Evolutionary conservation across 345 rosid genomes (phyloP).

Genomic region (Anastatica hierochuntica): DNA sequence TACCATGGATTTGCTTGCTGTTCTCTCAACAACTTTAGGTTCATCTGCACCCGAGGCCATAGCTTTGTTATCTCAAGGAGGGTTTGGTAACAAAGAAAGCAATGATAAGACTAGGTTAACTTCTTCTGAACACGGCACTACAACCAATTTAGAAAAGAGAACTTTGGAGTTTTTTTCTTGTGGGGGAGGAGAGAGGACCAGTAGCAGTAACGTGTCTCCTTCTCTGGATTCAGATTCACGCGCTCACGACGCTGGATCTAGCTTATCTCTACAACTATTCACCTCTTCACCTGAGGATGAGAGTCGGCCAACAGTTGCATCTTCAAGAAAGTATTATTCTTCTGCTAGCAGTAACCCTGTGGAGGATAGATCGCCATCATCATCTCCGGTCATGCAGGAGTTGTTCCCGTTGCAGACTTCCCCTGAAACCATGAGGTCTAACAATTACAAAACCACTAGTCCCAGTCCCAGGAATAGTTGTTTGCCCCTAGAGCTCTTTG

Average conservation of each 20-base stretch:
- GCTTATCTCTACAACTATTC: constrained; percentile 63
- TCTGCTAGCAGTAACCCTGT: constrained; percentile 82
- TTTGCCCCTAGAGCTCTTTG: constrained; percentile 65
- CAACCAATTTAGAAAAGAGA: constrained; percentile 33
- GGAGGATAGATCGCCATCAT: constrained; percentile 63
- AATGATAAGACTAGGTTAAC: constrained; percentile 36
- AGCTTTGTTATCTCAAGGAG: constrained; percentile 45
- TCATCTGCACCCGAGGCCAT: constrained; percentile 50
- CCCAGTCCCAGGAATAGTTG: constrained; percentile 28
- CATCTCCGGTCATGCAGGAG: constrained; percentile 64
- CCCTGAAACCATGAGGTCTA: constrained; percentile 37
- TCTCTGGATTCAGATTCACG: constrained; percentile 62
- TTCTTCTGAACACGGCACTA: constrained; percentile 25
- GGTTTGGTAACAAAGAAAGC: constrained; percentile 46
- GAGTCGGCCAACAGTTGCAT: constrained; percentile 52
- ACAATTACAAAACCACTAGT: constrained; percentile 31
- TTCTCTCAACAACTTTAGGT: constrained; percentile 55
- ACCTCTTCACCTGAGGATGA: constrained; percentile 58
- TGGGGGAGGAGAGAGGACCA: constrained; percentile 49
- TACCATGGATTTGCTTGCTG: constrained; percentile 62
- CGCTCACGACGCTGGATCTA: constrained; percentile 39
- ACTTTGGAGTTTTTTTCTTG: constrained; percentile 34
- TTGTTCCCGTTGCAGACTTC: constrained; percentile 61
- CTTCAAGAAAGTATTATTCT: constrained; percentile 73
- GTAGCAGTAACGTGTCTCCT: constrained; percentile 53